Evolutionary conservation across 192 early-diverging fungal species (phyloP).

Genomic region (Glomus cerebriforme): DNA sequence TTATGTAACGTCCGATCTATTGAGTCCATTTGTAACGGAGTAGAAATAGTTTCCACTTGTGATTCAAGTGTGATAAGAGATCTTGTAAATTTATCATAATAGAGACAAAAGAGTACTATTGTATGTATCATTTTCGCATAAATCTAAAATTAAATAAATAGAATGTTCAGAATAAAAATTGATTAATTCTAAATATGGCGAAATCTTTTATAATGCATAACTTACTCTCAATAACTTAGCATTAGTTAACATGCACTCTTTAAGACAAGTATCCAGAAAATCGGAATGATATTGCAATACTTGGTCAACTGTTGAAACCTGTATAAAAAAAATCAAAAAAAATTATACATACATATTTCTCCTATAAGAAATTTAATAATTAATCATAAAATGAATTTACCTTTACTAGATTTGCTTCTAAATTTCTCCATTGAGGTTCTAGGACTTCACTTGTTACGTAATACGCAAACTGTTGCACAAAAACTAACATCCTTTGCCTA

Average conservation of each 20-base stretch:
- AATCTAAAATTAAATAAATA: conserved; percentile 45
- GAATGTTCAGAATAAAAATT: neutral
- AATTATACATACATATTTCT: neutral
- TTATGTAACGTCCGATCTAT: conserved; percentile 45
- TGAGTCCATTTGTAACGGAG: conserved; percentile 46
- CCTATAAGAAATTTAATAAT: neutral
- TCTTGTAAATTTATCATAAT: conserved; percentile 57
- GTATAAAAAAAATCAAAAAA: neutral
- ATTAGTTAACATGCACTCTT: conserved; percentile 88
- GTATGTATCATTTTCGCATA: conserved; percentile 63
- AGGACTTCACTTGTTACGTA: conserved; percentile 91
- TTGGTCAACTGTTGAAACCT: conserved; percentile 83
- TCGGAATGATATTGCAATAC: conserved; percentile 78
- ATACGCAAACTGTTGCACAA: conserved; percentile 89
- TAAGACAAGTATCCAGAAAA: conserved; percentile 85
- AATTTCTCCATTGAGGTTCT: conserved; percentile 82
- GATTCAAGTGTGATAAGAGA: conserved; percentile 42
- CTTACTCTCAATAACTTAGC: conserved; percentile 79
- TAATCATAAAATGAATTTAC: conserved; percentile 34
- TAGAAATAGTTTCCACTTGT: conserved; percentile 40
- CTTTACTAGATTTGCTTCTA: conserved; percentile 65
- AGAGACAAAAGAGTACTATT: conserved; percentile 60
- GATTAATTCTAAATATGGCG: neutral
- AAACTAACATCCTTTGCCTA: conserved; percentile 83
- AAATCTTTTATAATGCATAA: neutral